Percentiles rank a stretch among this genome's conserved stretches.
Evolutionary conservation across 2,329 filamentous ascomycete species (phyloP).

Genomic region (Neoscytalidium dimidiatum): DNA sequence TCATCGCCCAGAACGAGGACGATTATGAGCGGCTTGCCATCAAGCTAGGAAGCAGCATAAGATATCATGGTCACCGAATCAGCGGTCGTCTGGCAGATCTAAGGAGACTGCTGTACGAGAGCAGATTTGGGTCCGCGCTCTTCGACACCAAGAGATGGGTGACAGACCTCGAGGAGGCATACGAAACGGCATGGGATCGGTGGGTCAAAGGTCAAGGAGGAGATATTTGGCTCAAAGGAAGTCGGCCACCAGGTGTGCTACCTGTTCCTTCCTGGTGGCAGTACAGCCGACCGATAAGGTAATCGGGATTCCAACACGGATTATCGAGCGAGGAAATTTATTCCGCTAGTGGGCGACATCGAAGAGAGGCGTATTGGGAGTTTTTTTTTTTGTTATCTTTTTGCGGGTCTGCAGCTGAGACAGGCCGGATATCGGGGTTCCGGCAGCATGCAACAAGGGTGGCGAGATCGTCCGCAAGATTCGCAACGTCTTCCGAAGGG

Average conservation of each 20-base stretch:
- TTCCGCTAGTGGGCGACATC: background rate
- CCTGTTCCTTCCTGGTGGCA: slow-evolving; percentile 9
- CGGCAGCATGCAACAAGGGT: background rate
- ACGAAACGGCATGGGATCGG: slow-evolving; percentile 81
- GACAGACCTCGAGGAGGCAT: slow-evolving; percentile 81
- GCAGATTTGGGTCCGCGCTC: slow-evolving; percentile 80
- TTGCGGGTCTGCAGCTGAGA: background rate
- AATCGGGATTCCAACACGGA: background rate
- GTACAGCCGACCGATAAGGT: background rate
- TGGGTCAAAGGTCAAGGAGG: slow-evolving; percentile 88
- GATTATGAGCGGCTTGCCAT: slow-evolving; percentile 73
- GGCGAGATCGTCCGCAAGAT: background rate
- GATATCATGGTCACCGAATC: slow-evolving; percentile 34
- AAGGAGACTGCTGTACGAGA: slow-evolving; percentile 77
- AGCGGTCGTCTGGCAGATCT: slow-evolving; percentile 75
- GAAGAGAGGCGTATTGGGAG: background rate
- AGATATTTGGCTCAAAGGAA: slow-evolving; percentile 75
- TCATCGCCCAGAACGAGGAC: slow-evolving; percentile 76
- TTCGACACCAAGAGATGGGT: slow-evolving; percentile 96
- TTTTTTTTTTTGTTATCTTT: background rate
- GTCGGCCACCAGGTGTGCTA: background rate
- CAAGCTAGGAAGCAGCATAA: slow-evolving; percentile 33
- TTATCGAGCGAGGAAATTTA: background rate
- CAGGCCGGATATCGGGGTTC: slow-evolving; percentile 5
- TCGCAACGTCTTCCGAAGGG: background rate